Percentiles rank a stretch among this genome's conserved stretches.
These are phyloP conservation scores for Orbilia quercus DNA, from an alignment of 2,329 filamentous ascomycete species.

Conservation along the genomic window DNA sequence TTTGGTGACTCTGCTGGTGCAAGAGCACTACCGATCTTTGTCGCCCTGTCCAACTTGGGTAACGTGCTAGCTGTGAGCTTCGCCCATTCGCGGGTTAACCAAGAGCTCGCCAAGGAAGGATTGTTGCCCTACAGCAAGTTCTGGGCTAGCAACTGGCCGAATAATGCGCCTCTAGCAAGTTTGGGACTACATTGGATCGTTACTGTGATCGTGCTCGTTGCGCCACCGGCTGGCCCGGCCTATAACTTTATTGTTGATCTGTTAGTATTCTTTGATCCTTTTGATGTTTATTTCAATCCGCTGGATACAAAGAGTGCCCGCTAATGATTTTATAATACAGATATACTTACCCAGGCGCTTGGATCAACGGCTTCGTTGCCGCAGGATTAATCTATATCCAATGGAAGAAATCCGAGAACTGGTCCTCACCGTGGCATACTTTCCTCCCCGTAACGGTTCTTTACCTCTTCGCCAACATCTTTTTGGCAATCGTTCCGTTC, in stretches of 20 bases:
- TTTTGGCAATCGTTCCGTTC: slow-evolving; percentile 69
- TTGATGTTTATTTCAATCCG: neutral
- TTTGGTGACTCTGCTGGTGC: slow-evolving; percentile 70
- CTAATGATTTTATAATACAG: slow-evolving; percentile 24
- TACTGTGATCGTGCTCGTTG: slow-evolving; percentile 73
- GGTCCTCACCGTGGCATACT: slow-evolving; percentile 69
- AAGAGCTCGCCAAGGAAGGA: slow-evolving; percentile 76
- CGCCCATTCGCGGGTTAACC: slow-evolving; percentile 66
- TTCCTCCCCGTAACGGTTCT: slow-evolving; percentile 66
- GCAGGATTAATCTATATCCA: slow-evolving; percentile 69
- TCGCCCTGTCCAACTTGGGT: slow-evolving; percentile 72
- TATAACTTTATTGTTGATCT: slow-evolving; percentile 75
- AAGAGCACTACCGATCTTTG: slow-evolving; percentile 68
- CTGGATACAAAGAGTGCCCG: neutral
- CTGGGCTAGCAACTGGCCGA: slow-evolving; percentile 77
- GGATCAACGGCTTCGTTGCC: slow-evolving; percentile 69
- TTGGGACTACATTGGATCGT: slow-evolving; percentile 75
- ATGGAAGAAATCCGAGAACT: slow-evolving; percentile 66
- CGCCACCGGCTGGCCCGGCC: slow-evolving; percentile 73
- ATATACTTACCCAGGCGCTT: slow-evolving; percentile 67
- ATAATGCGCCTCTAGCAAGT: slow-evolving; percentile 72
- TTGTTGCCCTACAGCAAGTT: slow-evolving; percentile 74
- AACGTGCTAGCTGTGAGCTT: slow-evolving; percentile 73
- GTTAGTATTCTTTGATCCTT: slow-evolving; percentile 59
- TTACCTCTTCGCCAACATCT: slow-evolving; percentile 68